phyloP scores from a whole-genome alignment of 169 alveolate genomes.

The Plasmodium ovale region DNA sequence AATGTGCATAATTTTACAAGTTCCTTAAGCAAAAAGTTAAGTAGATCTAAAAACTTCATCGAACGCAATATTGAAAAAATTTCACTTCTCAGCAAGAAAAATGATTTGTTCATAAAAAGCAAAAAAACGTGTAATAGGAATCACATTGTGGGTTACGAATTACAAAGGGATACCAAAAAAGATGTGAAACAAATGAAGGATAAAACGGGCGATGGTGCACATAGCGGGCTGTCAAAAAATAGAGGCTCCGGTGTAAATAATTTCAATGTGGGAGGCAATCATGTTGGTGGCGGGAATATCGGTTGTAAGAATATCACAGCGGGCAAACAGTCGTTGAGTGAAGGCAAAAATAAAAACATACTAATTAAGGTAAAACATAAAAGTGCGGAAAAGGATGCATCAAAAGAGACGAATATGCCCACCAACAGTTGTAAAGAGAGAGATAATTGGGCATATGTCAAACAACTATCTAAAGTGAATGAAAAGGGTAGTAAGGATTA shows the following conservation, averaged over 20 bases:
- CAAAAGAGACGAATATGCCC: not conserved
- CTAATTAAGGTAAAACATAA: conserved; percentile 6
- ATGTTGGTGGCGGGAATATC: not conserved
- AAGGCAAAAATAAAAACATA: not conserved
- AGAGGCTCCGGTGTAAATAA: conserved; percentile 4
- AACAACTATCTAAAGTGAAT: not conserved
- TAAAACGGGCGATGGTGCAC: not conserved
- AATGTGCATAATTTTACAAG: conserved; percentile 14
- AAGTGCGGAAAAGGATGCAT: conserved; percentile 20
- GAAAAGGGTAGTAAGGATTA: conserved; percentile 4
- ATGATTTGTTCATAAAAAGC: conserved; percentile 32
- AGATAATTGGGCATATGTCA: not conserved
- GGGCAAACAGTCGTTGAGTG: not conserved
- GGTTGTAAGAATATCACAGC: not conserved
- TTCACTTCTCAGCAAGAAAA: conserved; percentile 56
- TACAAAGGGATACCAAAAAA: conserved; percentile 20
- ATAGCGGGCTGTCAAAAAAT: conserved; percentile 9
- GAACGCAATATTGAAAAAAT: conserved; percentile 71
- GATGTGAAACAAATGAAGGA: conserved; percentile 28
- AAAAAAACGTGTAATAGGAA: conserved; percentile 47
- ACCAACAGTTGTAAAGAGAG: not conserved
- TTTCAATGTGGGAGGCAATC: not conserved
- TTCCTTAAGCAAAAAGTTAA: conserved; percentile 15
- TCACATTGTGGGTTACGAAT: conserved; percentile 33
- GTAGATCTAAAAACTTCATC: conserved; percentile 53